Evolutionary conservation across 169 alveolate species (phyloP).

Genomic region (Eimeria necatrix): DNA sequence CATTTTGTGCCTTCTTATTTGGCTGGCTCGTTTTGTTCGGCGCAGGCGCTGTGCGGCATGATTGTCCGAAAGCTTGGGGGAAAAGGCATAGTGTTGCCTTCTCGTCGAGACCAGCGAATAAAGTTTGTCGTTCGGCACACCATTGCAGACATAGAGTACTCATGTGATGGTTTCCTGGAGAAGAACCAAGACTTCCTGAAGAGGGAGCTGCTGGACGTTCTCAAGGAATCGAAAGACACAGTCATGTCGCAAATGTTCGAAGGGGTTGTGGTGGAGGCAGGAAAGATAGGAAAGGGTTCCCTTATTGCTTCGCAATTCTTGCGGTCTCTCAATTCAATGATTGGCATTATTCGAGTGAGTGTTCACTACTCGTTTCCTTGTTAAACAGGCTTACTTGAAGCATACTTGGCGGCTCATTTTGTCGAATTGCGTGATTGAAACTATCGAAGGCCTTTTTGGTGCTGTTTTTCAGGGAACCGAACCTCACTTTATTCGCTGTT

Average conservation of each 20-base stretch:
- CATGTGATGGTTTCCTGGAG: slow-evolving; percentile 89
- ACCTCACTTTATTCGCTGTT: slow-evolving; percentile 96
- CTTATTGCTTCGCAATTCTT: slow-evolving; percentile 93
- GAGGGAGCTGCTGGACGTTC: slow-evolving; percentile 88
- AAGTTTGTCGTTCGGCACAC: slow-evolving; percentile 92
- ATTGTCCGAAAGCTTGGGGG: slow-evolving; percentile 73
- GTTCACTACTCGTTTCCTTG: not conserved
- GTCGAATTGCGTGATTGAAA: not conserved
- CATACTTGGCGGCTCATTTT: not conserved
- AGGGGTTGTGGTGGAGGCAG: slow-evolving; percentile 88
- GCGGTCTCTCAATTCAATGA: slow-evolving; percentile 89
- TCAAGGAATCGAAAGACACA: slow-evolving; percentile 82
- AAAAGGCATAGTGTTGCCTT: slow-evolving; percentile 80
- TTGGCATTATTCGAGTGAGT: slow-evolving; percentile 86
- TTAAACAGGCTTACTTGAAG: not conserved
- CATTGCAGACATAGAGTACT: slow-evolving; percentile 93
- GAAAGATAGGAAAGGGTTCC: slow-evolving; percentile 93
- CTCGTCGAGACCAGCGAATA: slow-evolving; percentile 86
- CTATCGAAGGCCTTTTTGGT: not conserved
- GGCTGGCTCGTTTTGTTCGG: not conserved
- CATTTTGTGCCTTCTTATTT: not conserved
- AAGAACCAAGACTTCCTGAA: slow-evolving; percentile 93
- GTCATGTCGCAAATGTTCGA: slow-evolving; percentile 87
- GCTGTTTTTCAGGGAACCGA: slow-evolving; percentile 85
- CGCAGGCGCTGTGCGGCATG: slow-evolving; percentile 86